Conservation (phyloP, 192 early-diverging fungal genomes). For the Coemansia sp. region DNA sequence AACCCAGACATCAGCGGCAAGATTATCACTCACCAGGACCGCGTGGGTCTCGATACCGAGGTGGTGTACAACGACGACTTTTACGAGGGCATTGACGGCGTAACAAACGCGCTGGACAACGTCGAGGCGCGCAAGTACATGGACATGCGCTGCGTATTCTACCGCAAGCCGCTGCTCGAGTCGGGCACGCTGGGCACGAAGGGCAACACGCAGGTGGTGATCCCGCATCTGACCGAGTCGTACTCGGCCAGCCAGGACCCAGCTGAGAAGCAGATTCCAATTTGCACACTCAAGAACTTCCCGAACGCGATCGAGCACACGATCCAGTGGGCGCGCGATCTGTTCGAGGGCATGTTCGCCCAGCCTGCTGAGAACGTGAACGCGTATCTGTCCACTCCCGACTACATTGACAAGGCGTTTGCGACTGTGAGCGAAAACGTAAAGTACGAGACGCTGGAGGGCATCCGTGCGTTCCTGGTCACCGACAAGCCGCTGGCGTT, state of each 20-base stretch:
- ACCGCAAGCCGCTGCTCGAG: slow-evolving; percentile 91
- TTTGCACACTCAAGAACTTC: slow-evolving; percentile 89
- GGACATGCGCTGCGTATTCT: slow-evolving; percentile 96
- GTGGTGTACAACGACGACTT: slow-evolving; percentile 89
- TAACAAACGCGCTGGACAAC: slow-evolving; percentile 98
- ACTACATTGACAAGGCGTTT: slow-evolving; percentile 73
- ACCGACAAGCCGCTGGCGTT: slow-evolving; percentile 81
- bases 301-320: slow-evolving; percentile 86
- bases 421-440: slow-evolving; percentile 69
- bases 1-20: slow-evolving; percentile 79
- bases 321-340: slow-evolving; percentile 96
- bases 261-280: slow-evolving; percentile 91
- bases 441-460: slow-evolving; percentile 76
- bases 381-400: slow-evolving; percentile 81
- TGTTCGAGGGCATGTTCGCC: slow-evolving; percentile 92
- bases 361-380: slow-evolving; percentile 95
- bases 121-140: slow-evolving; percentile 97
- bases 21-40: slow-evolving; percentile 80
- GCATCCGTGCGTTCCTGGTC: slow-evolving; percentile 73
- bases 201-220: slow-evolving; percentile 98
- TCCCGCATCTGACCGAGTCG: slow-evolving; percentile 95
- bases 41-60: slow-evolving; percentile 94
- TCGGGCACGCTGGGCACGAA: slow-evolving; percentile 99
- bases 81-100: slow-evolving; percentile 83
- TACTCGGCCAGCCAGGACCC: slow-evolving; percentile 99